Percentiles rank a stretch among this genome's conserved stretches.
Conservation (phyloP, 1,139 yeast genomes). For the Ogataea hybrid region DNA sequence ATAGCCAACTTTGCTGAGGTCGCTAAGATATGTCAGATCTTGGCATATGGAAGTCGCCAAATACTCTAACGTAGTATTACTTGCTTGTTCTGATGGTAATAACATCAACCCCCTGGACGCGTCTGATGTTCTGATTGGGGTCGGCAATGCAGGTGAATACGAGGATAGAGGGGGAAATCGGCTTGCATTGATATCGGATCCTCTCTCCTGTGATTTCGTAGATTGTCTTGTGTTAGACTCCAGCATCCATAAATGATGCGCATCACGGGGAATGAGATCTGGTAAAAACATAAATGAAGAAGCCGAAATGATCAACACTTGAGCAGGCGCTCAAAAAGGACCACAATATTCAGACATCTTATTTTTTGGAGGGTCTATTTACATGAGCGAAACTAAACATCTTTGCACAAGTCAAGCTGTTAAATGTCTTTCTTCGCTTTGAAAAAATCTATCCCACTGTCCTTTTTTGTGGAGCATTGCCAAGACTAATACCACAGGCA, state of each 20-base stretch:
- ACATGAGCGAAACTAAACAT: constrained; percentile 6
- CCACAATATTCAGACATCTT: neutral
- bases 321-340: no score
- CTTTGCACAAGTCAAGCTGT: constrained; percentile 5
- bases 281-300: constrained; percentile 43
- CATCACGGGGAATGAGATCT: constrained; percentile 41
- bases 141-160: constrained; percentile 22
- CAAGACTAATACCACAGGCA: constrained; percentile 83
- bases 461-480: constrained; percentile 96
- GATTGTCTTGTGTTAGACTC: constrained; percentile 10
- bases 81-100: constrained; percentile 7
- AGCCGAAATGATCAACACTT: no score
- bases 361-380: neutral
- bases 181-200: constrained; percentile 8
- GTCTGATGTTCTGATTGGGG: constrained; percentile 16
- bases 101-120: constrained; percentile 3
- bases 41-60: constrained; percentile 25
- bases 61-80: constrained; percentile 25
- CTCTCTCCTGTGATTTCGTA: constrained; percentile 1
- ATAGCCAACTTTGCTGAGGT: constrained; percentile 49
- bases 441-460: constrained; percentile 77
- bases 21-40: constrained; percentile 37
- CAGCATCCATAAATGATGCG: constrained; percentile 43
- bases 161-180: constrained; percentile 22
- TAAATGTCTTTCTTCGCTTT: neutral